These are phyloP conservation scores for Picochlorum sp. DNA, from an alignment of 139 green algal species.

Conservation along the genomic window DNA sequence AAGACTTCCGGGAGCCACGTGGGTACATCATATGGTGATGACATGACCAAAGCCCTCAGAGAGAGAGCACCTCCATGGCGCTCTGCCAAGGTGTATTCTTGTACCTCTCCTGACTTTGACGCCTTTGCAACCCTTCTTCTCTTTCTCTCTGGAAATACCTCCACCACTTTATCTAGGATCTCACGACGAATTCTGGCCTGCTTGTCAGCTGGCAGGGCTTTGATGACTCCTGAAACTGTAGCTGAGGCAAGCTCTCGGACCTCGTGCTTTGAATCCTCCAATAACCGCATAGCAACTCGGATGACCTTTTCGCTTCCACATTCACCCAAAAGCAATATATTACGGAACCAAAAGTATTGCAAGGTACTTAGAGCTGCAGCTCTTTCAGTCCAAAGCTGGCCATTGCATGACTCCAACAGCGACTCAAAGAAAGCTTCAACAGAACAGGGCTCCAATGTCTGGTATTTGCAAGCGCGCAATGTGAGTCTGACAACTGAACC, in stretches of 20 bases:
- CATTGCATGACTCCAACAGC: background rate
- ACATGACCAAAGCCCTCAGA: conserved; percentile 68
- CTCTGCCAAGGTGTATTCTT: background rate
- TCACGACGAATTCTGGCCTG: conserved; percentile 18
- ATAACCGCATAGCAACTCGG: conserved; percentile 26
- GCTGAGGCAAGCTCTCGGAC: conserved; percentile 52
- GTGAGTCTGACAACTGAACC: conserved; percentile 31
- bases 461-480: conserved; percentile 54
- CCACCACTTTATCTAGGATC: conserved; percentile 25
- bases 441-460: conserved; percentile 26
- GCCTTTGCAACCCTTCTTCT: background rate
- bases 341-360: conserved; percentile 75
- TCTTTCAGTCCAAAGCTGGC: conserved; percentile 52
- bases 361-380: conserved; percentile 51
- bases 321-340: conserved; percentile 48
- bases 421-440: conserved; percentile 14
- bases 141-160: conserved; percentile 28
- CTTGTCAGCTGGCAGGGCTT: conserved; percentile 11
- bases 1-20: conserved; percentile 69
- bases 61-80: conserved; percentile 48
- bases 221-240: conserved; percentile 49
- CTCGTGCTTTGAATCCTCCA: conserved; percentile 64
- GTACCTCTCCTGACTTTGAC: background rate
- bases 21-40: conserved; percentile 73
- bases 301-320: conserved; percentile 6